phyloP scores from a whole-genome alignment of 1,284 basidiomycete species.

The Apiotrichum porosum region DNA sequence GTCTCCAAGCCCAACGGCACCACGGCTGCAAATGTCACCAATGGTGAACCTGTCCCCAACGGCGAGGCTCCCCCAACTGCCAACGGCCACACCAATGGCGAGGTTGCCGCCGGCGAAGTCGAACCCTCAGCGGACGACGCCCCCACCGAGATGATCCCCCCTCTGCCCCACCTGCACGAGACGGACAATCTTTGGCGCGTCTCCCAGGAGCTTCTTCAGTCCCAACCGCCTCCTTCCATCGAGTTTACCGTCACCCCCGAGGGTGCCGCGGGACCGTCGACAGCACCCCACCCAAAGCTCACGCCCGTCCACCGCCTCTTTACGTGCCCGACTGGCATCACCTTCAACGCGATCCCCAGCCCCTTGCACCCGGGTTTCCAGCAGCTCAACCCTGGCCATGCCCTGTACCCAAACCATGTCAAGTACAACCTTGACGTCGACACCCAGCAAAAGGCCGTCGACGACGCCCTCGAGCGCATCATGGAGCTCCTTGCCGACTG shows the following conservation, averaged over 20 bases:
- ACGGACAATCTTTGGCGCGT: conserved; percentile 46
- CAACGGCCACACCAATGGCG: conserved; percentile 9
- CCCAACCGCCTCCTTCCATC: conserved; percentile 20
- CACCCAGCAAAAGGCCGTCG: conserved; percentile 42
- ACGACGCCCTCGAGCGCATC: conserved; percentile 46
- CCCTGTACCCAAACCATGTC: conserved; percentile 26
- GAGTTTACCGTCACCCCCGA: conserved; percentile 26
- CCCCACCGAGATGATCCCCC: conserved; percentile 21
- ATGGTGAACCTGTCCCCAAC: conserved; percentile 4
- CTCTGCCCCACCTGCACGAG: conserved; percentile 39
- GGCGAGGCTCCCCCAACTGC: conserved; percentile 4
- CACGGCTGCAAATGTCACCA: background rate
- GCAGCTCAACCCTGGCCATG: conserved; percentile 7
- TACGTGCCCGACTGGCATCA: conserved; percentile 42
- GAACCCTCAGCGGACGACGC: background rate
- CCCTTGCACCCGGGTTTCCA: conserved; percentile 27
- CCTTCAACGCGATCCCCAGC: conserved; percentile 35
- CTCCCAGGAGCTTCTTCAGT: conserved; percentile 33
- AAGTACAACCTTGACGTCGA: conserved; percentile 44
- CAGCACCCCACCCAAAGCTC: conserved; percentile 13
- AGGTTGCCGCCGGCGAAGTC: conserved; percentile 5
- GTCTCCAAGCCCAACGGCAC: background rate
- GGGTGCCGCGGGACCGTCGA: conserved; percentile 16
- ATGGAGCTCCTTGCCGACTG: conserved; percentile 52
- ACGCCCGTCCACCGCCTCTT: conserved; percentile 46